Conservation (phyloP, 331 rosid species). For the Pyrus hybrid region DNA sequence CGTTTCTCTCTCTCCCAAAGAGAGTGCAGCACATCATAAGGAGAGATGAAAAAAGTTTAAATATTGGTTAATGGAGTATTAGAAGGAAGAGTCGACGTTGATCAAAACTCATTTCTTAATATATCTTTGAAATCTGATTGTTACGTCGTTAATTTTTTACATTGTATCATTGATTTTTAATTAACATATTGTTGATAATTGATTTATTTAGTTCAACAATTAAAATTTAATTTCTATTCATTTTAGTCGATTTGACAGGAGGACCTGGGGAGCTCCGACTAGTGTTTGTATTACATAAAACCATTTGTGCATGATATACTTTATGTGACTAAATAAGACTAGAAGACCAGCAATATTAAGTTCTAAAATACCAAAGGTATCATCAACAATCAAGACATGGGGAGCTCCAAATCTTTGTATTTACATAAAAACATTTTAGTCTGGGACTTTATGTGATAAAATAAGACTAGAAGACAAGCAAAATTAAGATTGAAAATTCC, state of each 20-base stretch:
- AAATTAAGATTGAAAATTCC: neutral
- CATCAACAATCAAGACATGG: neutral
- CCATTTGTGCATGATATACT: neutral
- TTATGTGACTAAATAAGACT: neutral
- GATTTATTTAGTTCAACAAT: too few relatives aligned
- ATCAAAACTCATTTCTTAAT: neutral
- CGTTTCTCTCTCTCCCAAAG: neutral
- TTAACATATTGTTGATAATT: too few relatives aligned
- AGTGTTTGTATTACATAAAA: neutral
- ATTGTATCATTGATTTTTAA: too few relatives aligned
- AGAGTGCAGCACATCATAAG: neutral
- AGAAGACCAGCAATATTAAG: neutral
- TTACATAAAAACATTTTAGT: neutral
- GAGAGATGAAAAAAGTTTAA: neutral
- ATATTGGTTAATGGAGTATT: neutral
- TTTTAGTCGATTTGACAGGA: neutral
- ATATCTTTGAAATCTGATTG: too few relatives aligned
- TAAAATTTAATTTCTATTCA: too few relatives aligned
- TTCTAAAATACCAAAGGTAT: neutral
- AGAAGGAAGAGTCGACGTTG: neutral
- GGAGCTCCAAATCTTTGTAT: neutral
- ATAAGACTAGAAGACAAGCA: neutral
- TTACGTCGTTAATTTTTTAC: too few relatives aligned
- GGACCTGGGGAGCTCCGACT: neutral
- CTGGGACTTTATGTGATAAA: neutral